Conservation (phyloP, 2,329 filamentous ascomycete genomes). For the Colletotrichum scovillei region DNA sequence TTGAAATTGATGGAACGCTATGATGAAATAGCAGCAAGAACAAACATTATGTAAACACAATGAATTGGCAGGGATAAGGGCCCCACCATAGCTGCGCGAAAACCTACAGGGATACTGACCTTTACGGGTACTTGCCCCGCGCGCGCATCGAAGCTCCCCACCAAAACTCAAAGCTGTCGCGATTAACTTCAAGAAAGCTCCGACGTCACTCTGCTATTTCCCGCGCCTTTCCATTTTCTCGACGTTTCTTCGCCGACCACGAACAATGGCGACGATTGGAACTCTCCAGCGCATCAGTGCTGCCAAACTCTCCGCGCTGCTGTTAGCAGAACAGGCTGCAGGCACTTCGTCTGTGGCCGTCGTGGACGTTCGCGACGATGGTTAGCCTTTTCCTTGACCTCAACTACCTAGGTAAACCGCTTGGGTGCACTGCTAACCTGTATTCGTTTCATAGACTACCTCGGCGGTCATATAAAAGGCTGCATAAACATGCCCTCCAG, state of each 20-base stretch:
- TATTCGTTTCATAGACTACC: slow-evolving; percentile 71
- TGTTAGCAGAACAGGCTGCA: slow-evolving; percentile 62
- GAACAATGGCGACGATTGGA: slow-evolving; percentile 65
- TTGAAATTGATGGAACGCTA: too few species aligned
- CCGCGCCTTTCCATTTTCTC: neutral
- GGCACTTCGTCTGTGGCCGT: slow-evolving; percentile 70
- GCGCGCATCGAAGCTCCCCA: slow-evolving; percentile 18
- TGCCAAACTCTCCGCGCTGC: slow-evolving; percentile 73
- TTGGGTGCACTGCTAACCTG: neutral
- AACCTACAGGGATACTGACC: neutral
- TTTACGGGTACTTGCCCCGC: slow-evolving; percentile 1
- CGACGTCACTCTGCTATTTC: slow-evolving; percentile 3
- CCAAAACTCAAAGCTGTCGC: neutral
- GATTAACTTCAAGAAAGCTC: neutral
- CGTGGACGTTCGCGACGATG: slow-evolving; percentile 89
- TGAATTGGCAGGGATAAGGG: neutral
- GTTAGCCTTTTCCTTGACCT: slow-evolving; percentile 53
- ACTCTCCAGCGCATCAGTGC: slow-evolving; percentile 75
- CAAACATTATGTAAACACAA: neutral
- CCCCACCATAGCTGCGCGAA: neutral
- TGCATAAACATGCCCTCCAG: slow-evolving; percentile 80
- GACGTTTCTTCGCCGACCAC: slow-evolving; percentile 3
- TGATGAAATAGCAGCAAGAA: neutral
- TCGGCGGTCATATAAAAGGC: slow-evolving; percentile 88
- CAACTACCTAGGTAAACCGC: too few species aligned